Conservation (phyloP, 2,329 filamentous ascomycete species). For the Epichloe hybrida region DNA sequence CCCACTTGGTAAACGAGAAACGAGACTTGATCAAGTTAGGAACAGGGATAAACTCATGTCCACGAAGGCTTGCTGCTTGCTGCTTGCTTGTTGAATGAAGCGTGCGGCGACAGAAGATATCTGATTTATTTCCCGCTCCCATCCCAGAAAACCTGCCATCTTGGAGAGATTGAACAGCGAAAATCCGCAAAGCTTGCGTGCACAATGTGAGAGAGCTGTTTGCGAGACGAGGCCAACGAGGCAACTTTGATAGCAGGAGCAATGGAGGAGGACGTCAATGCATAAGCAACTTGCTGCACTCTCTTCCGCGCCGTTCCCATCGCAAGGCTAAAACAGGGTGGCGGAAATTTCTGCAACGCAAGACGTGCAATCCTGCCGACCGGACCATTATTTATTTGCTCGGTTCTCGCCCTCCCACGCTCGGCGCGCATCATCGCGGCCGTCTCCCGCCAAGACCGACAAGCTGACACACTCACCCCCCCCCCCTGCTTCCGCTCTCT, state of each 20-base stretch:
- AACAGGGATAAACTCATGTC: not conserved
- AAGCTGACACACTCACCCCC: slow-evolving; percentile 2
- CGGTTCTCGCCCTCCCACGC: not conserved
- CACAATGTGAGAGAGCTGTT: not conserved
- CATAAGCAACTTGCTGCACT: not conserved
- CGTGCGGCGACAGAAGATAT: not conserved
- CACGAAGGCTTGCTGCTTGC: not conserved
- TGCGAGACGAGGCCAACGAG: too few species aligned
- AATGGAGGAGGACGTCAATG: not conserved
- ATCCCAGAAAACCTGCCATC: not conserved
- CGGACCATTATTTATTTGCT: too few species aligned
- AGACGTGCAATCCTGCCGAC: not conserved
- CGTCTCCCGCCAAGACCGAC: not conserved
- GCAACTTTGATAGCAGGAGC: not conserved
- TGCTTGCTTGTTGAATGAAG: not conserved
- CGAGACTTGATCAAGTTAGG: not conserved
- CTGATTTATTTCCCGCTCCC: not conserved
- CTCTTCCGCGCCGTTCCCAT: not conserved
- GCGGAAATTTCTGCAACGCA: not conserved
- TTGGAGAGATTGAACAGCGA: not conserved
- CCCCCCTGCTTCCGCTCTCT: slow-evolving; percentile 5
- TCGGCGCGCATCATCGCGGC: not conserved
- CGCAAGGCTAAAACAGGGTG: not conserved
- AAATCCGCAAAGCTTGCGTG: not conserved
- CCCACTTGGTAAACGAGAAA: not conserved